A percentile compares a stretch with the other conserved stretches of the same genome.
Evolutionary conservation across 208 protist species (phyloP).

Genomic region (Zelonia costaricensis): DNA sequence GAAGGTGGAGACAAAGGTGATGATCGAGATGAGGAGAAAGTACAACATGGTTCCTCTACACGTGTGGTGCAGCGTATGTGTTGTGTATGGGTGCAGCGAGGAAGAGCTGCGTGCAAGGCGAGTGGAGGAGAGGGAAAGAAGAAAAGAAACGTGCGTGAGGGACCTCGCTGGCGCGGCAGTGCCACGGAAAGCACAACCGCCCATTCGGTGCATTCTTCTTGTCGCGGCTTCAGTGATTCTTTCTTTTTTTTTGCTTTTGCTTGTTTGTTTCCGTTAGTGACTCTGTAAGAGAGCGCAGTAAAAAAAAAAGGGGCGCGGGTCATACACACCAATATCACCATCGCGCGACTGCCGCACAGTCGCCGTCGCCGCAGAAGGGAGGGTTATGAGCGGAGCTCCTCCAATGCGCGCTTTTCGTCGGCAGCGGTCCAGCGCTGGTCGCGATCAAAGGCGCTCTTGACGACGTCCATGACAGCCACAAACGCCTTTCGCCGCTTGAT

Average conservation of each 20-base stretch:
- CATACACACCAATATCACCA: neutral
- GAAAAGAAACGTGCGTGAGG: neutral
- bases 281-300: neutral
- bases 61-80: neutral
- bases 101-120: neutral
- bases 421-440: slow-evolving; percentile 68
- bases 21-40: slow-evolving; percentile 8
- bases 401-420: slow-evolving; percentile 48
- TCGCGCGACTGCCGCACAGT: neutral
- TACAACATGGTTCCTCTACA: slow-evolving; percentile 21
- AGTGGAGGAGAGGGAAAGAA: neutral
- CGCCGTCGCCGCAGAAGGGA: neutral
- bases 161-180: neutral
- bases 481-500: slow-evolving; percentile 75
- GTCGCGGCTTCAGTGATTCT: too few relatives aligned
- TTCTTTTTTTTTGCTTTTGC: too few relatives aligned
- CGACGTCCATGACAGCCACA: slow-evolving; percentile 77
- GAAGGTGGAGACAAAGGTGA: slow-evolving; percentile 71
- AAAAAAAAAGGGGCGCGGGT: slow-evolving; percentile 1
- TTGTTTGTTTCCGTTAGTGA: too few relatives aligned
- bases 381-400: slow-evolving; percentile 20
- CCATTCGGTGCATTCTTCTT: neutral
- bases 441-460: slow-evolving; percentile 74
- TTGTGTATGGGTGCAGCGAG: neutral
- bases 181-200: neutral